These are phyloP conservation scores for Rhynchospora breviuscula DNA, from an alignment of 176 grass and related monocot genomes.

Conservation along the genomic window DNA sequence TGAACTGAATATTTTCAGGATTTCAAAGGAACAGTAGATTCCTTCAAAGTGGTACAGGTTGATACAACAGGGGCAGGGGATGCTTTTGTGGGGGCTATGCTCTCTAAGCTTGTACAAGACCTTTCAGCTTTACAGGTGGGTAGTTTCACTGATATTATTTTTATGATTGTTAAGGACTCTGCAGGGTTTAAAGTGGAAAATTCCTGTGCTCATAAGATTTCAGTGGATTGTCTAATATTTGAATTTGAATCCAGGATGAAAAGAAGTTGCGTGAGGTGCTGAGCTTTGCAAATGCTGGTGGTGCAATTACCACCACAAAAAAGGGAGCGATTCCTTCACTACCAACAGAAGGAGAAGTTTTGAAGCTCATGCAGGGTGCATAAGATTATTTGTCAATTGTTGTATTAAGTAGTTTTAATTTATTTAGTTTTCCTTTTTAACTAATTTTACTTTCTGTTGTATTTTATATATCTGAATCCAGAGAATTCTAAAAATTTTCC, in stretches of 20 bases:
- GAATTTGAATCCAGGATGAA: conserved; percentile 52
- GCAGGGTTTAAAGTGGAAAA: not conserved
- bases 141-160: not conserved
- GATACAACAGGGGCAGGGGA: conserved; percentile 92
- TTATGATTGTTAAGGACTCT: not conserved
- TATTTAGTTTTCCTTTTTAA: conserved; percentile 11
- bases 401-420: conserved; percentile 17
- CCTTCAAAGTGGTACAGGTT: conserved; percentile 66
- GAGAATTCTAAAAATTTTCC: not conserved
- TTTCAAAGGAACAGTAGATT: conserved; percentile 59
- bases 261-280: conserved; percentile 51
- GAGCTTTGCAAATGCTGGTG: conserved; percentile 71
- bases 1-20: conserved; percentile 42
- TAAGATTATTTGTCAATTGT: conserved; percentile 28
- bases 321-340: conserved; percentile 87
- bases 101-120: conserved; percentile 58
- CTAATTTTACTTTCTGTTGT: conserved; percentile 3
- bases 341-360: conserved; percentile 44
- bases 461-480: conserved; percentile 5
- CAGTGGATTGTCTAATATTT: not conserved
- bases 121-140: conserved; percentile 67
- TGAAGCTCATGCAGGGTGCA: conserved; percentile 44
- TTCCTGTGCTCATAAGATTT: not conserved
- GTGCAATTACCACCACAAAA: conserved; percentile 76
- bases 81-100: conserved; percentile 73